Evolutionary conservation across 805 yeast genomes (phyloP), one percentile per base, ranked within the genome.

Genomic region (Kluyveromyces lactis): DNA sequence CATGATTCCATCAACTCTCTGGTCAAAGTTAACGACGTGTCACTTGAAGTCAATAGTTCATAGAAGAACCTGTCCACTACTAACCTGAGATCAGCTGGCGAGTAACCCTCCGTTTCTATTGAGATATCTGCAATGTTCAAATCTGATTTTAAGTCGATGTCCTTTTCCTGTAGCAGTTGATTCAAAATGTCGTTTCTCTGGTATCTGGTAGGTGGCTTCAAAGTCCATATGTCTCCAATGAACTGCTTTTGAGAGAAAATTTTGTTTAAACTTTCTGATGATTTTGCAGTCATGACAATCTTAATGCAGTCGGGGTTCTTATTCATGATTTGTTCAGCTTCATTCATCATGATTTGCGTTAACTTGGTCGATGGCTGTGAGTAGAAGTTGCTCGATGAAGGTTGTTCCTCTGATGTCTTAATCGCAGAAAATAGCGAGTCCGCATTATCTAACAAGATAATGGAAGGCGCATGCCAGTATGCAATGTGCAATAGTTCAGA

Each of bases 81-180:
- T 4, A 75, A 73, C 60, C 78, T 75, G 42, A 90, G 56, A 57
- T 90, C 98, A 18, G 78, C 76, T 0, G 97, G 95, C 21, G 85
- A 73, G 56, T 81, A 90, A 0, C 97, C 97, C 50, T 90, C 97
- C 0, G 95, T 83, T 39, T 80, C 90, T 27, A 74, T 46, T 0
- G 81, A 70, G 23, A 81, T 60, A 46, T 78, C 81, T 18, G 71
- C 61, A 9, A 72, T 42, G 32, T 72, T 67, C 41, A 77, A 64
- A 3, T 55, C 62, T 4, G 66, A 54, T 26, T 72, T 68, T 18
- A 71, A 56, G 1, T 42, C 27, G 26, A 71, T 41, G 0, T 49
- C 51, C 19, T 50, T 51, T 21, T 48, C 41, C 2, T 55, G 55
- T 3, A 80, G 49, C 31, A 75, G 72, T 28, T 63, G 63, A 11